phyloP scores from a whole-genome alignment of 768 basidiomycete species.

The Mycena indigotica region DNA sequence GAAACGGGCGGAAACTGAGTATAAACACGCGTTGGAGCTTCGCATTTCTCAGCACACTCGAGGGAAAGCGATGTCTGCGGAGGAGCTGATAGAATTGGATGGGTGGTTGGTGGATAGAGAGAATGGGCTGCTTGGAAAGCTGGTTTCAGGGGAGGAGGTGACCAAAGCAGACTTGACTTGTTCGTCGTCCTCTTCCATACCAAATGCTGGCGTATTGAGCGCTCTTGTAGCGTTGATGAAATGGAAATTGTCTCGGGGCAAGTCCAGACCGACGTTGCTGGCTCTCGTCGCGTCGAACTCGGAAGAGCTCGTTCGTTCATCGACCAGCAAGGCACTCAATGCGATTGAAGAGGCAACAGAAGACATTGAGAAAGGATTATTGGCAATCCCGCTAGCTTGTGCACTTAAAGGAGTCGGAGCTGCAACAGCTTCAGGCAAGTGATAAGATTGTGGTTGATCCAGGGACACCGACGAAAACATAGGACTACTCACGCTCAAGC shows the following conservation, averaged over 20 bases:
- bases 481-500: conserved; percentile 21
- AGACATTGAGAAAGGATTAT: conserved; percentile 14
- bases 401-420: conserved; percentile 20
- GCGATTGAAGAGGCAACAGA: conserved; percentile 2
- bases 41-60: conserved; percentile 11
- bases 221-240: conserved; percentile 15
- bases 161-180: conserved; percentile 15
- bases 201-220: background rate
- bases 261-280: conserved; percentile 19
- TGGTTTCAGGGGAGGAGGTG: conserved; percentile 10
- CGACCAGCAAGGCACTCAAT: conserved; percentile 10
- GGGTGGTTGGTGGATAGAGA: conserved; percentile 12
- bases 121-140: conserved; percentile 4
- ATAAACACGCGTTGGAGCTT: conserved; percentile 12
- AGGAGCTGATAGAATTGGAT: conserved; percentile 11
- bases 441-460: background rate
- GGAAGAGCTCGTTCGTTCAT: conserved; percentile 2
- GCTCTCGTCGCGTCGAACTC: conserved; percentile 14
- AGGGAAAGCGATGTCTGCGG: background rate
- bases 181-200: background rate
- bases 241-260: conserved; percentile 24
- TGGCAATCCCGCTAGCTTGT: conserved; percentile 14
- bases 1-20: conserved; percentile 1
- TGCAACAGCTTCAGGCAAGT: conserved; percentile 19
- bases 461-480: background rate